These are phyloP conservation scores for Globisporangium ultimum DNA, from an alignment of 352 stramenopile species.

Conservation along the genomic window DNA sequence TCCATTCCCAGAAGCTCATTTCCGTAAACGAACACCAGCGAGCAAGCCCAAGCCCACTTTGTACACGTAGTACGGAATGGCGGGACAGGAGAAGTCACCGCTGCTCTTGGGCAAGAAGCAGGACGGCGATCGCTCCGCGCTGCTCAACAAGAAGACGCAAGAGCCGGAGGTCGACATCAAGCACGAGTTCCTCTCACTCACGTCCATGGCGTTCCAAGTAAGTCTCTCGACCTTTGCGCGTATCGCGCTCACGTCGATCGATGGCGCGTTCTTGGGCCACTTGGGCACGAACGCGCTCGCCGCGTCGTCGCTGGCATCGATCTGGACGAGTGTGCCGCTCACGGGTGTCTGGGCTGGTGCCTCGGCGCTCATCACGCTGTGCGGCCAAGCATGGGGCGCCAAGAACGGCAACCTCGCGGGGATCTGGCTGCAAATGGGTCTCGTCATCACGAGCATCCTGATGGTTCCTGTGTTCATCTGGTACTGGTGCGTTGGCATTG, in stretches of 20 bases:
- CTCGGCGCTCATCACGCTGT: constrained; percentile 59
- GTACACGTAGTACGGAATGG: background rate
- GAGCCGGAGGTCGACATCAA: constrained; percentile 52
- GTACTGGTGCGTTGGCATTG: constrained; percentile 44
- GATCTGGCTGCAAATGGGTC: constrained; percentile 37
- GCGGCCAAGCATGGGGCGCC: constrained; percentile 33
- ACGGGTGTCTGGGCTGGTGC: constrained; percentile 64
- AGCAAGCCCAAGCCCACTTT: background rate
- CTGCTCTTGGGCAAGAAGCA: background rate
- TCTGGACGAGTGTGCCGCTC: constrained; percentile 75
- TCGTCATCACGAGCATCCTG: constrained; percentile 27
- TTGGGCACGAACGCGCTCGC: constrained; percentile 66
- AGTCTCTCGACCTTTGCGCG: constrained; percentile 75
- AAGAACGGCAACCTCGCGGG: constrained; percentile 32
- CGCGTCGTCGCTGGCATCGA: constrained; percentile 66
- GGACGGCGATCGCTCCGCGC: constrained; percentile 1
- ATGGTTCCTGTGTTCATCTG: constrained; percentile 35
- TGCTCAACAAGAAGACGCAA: background rate
- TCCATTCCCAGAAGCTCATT: constrained; percentile 5
- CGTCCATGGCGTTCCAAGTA: constrained; percentile 79
- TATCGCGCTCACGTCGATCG: constrained; percentile 75
- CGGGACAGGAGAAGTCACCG: constrained; percentile 10
- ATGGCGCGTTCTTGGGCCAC: constrained; percentile 77
- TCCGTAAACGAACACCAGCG: constrained; percentile 3
- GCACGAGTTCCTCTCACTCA: constrained; percentile 58